Percentiles rank a stretch among this genome's conserved stretches.
Conservation (phyloP, 495 filamentous ascomycete genomes). For the Aspergillus carlsbadensis region DNA sequence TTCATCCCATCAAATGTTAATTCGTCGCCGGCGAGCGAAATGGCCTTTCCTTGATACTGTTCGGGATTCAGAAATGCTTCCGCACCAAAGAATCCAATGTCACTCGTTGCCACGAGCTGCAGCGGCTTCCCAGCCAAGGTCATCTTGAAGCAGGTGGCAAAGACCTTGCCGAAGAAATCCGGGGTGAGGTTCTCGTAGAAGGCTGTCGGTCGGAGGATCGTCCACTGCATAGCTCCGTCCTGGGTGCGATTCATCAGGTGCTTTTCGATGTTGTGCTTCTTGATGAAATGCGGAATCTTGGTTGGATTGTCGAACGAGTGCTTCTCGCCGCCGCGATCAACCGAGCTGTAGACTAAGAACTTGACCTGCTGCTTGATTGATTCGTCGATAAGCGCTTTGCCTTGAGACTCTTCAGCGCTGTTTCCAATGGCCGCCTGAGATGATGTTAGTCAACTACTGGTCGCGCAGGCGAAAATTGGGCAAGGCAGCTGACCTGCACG, state of each 20-base stretch:
- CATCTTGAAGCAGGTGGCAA: constrained; percentile 51
- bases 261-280: constrained; percentile 64
- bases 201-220: constrained; percentile 58
- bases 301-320: constrained; percentile 55
- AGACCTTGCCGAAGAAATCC: constrained; percentile 58
- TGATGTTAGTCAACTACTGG: too few species aligned
- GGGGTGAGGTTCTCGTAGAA: constrained; percentile 70
- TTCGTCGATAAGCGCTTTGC: constrained; percentile 58
- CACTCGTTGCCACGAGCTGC: constrained; percentile 55
- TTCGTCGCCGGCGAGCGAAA: constrained; percentile 62
- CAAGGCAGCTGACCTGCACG: constrained; percentile 31
- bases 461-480: too few species aligned
- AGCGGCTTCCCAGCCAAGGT: constrained; percentile 49
- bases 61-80: constrained; percentile 54
- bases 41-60: constrained; percentile 40
- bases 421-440: constrained; percentile 42
- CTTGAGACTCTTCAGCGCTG: constrained; percentile 58
- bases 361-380: constrained; percentile 56
- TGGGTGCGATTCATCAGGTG: constrained; percentile 48
- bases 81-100: constrained; percentile 66
- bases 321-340: constrained; percentile 63
- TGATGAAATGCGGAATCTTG: constrained; percentile 58
- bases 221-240: constrained; percentile 52
- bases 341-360: constrained; percentile 65
- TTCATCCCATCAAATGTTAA: constrained; percentile 50